phyloP scores from a whole-genome alignment of 176 grass and related monocot genomes.

The Leersia perrieri region DNA sequence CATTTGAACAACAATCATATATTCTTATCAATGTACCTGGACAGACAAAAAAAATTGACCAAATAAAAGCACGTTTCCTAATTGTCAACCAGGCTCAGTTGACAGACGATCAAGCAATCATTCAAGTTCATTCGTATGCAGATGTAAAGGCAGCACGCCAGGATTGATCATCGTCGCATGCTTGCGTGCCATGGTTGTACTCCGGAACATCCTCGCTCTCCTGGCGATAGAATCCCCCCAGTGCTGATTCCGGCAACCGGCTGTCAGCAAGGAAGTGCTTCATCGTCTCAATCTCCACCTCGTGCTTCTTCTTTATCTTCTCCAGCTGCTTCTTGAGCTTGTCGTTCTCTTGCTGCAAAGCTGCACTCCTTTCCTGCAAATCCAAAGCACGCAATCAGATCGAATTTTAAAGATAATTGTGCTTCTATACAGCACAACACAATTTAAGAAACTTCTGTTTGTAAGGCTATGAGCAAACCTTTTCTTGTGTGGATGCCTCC shows the following conservation, averaged over 20 bases:
- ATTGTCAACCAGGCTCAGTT: slow-evolving; percentile 47
- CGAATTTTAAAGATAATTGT: background rate
- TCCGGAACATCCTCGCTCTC: slow-evolving; percentile 31
- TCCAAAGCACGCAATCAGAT: background rate
- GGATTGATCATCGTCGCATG: slow-evolving; percentile 64
- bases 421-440: background rate
- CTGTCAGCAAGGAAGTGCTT: slow-evolving; percentile 91
- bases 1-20: slow-evolving; percentile 7
- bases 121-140: slow-evolving; percentile 48
- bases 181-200: background rate
- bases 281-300: slow-evolving; percentile 87
- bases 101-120: slow-evolving; percentile 21
- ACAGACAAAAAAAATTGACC: background rate
- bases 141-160: slow-evolving; percentile 80
- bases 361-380: slow-evolving; percentile 54
- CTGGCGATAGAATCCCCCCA: slow-evolving; percentile 58
- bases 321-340: slow-evolving; percentile 82
- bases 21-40: slow-evolving; percentile 8
- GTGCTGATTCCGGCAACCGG: slow-evolving; percentile 77
- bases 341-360: slow-evolving; percentile 69
- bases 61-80: background rate
- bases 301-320: slow-evolving; percentile 85
- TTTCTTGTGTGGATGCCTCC: slow-evolving; percentile 60
- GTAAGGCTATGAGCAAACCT: slow-evolving; percentile 35
- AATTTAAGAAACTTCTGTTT: background rate